These are phyloP conservation scores for Xerocomellus chrysenteron DNA, from an alignment of 768 basidiomycete genomes.

Conservation along the genomic window DNA sequence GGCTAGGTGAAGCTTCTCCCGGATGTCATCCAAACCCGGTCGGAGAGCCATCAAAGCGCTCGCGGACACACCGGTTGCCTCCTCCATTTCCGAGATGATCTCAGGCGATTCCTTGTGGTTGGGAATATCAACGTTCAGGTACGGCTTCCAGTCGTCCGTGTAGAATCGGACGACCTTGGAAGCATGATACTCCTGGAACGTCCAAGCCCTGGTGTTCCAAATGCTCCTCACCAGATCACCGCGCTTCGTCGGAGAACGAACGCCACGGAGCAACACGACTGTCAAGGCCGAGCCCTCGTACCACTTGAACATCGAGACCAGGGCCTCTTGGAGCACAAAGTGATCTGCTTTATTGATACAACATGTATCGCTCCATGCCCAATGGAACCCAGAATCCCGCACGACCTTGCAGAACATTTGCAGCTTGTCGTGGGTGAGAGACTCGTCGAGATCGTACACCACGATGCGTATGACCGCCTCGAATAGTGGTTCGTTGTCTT, in stretches of 20 bases:
- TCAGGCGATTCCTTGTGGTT: not conserved
- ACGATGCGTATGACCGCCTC: not conserved
- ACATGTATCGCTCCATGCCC: not conserved
- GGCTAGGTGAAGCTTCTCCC: not conserved
- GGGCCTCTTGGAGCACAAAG: not conserved
- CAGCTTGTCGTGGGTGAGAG: not conserved
- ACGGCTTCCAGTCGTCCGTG: not conserved
- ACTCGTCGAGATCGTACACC: not conserved
- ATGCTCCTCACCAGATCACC: not conserved
- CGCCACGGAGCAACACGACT: not conserved
- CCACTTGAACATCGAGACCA: not conserved
- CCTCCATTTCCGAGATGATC: not conserved
- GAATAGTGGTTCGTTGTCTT: not conserved
- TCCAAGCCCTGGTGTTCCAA: not conserved
- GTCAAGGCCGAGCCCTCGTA: not conserved
- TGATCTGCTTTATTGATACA: not conserved
- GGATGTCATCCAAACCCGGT: not conserved
- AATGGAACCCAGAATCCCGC: not conserved
- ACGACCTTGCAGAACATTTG: not conserved
- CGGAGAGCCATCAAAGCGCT: not conserved
- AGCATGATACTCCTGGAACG: not conserved
- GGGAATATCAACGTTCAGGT: not conserved
- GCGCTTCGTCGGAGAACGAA: not conserved
- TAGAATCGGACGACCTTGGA: not conserved
- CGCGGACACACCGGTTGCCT: not conserved